phyloP scores from a whole-genome alignment of 352 stramenopile species.

The Globisporangium solare region DNA sequence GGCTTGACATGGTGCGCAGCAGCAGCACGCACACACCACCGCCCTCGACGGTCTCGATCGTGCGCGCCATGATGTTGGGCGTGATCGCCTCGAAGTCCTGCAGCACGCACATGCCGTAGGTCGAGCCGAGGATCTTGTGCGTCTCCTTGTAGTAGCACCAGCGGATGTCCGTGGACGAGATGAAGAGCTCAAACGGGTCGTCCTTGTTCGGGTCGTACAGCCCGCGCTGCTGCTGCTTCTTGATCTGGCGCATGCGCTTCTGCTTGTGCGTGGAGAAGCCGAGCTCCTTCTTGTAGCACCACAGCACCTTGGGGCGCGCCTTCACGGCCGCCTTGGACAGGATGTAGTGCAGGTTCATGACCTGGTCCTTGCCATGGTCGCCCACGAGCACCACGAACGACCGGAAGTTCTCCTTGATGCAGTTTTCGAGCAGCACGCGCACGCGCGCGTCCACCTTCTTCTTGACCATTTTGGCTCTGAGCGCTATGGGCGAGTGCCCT shows the following conservation, averaged over 20 bases:
- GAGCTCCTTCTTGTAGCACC: slow-evolving; percentile 99
- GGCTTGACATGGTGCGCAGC: slow-evolving; percentile 96
- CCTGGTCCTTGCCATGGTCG: slow-evolving; percentile 99
- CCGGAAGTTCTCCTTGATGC: slow-evolving; percentile 95
- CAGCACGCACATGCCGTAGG: slow-evolving; percentile 97
- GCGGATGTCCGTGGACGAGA: slow-evolving; percentile 97
- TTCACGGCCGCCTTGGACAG: slow-evolving; percentile 94
- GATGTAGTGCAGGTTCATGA: slow-evolving; percentile 99
- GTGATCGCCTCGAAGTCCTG: slow-evolving; percentile 99
- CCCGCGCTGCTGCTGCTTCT: slow-evolving; percentile 92
- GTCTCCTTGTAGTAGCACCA: slow-evolving; percentile 99
- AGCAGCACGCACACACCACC: slow-evolving; percentile 97
- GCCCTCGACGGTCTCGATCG: slow-evolving; percentile 98
- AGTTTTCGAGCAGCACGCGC: slow-evolving; percentile 96
- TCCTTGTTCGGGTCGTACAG: slow-evolving; percentile 91
- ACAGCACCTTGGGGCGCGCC: slow-evolving; percentile 95
- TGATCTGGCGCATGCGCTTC: slow-evolving; percentile 93
- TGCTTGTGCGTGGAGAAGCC: slow-evolving; percentile 98
- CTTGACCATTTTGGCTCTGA: slow-evolving; percentile 90
- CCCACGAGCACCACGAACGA: slow-evolving; percentile 98
- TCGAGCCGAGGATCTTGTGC: slow-evolving; percentile 98
- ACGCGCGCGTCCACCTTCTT: slow-evolving; percentile 99
- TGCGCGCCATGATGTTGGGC: slow-evolving; percentile 98
- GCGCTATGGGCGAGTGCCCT: neutral
- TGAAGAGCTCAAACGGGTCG: slow-evolving; percentile 99